Conservation (phyloP, 1,284 basidiomycete genomes). For the Melampsora americana region DNA sequence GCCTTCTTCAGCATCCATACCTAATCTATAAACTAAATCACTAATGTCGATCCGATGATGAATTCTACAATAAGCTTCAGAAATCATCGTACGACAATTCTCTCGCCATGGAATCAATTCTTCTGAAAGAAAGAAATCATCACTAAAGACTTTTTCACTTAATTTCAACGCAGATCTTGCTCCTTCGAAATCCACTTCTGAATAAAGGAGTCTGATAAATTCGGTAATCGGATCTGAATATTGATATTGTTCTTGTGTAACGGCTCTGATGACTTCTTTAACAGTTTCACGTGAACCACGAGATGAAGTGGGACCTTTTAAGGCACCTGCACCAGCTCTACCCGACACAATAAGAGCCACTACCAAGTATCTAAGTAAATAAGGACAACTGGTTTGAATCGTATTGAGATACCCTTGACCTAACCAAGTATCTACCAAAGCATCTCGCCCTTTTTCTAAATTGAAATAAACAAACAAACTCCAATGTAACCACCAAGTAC, state of each 20-base stretch:
- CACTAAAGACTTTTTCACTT: conserved; percentile 76
- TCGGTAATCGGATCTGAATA: conserved; percentile 88
- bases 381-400: conserved; percentile 91
- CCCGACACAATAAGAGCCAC: conserved; percentile 81
- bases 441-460: conserved; percentile 84
- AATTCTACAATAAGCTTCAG: conserved; percentile 95
- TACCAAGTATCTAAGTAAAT: conserved; percentile 91
- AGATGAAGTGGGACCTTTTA: conserved; percentile 36
- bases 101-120: conserved; percentile 91
- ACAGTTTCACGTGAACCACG: conserved; percentile 65
- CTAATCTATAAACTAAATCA: conserved; percentile 86
- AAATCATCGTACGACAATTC: conserved; percentile 89
- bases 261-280: conserved; percentile 80
- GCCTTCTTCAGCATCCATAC: conserved; percentile 85
- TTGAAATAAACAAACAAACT: conserved; percentile 98
- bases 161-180: conserved; percentile 77
- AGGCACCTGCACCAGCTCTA: conserved; percentile 29
- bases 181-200: conserved; percentile 85
- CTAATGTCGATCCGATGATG: conserved; percentile 95
- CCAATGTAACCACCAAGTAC: conserved; percentile 97
- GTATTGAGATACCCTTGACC: conserved; percentile 88
- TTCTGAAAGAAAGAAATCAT: conserved; percentile 90
- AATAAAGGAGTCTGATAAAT: conserved; percentile 88
- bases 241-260: conserved; percentile 89
- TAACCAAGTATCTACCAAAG: conserved; percentile 93